Conservation (phyloP, 257 asterid genomes). For the Petunia axillaris region DNA sequence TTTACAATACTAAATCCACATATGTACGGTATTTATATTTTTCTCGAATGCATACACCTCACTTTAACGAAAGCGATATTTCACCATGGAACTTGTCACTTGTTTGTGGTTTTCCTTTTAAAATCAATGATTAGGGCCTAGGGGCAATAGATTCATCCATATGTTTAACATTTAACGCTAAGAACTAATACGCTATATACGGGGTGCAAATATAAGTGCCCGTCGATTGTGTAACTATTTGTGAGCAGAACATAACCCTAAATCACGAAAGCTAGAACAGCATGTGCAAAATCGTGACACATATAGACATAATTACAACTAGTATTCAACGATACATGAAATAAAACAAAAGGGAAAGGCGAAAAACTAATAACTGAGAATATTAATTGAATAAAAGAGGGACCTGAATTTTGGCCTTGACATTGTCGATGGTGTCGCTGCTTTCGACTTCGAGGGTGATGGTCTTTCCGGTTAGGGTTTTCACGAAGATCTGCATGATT, state of each 20-base stretch:
- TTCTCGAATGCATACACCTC: too few species aligned
- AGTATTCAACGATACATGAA: background rate
- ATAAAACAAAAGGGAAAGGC: conserved; percentile 11
- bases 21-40: too few species aligned
- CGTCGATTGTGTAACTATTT: background rate
- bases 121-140: too few species aligned
- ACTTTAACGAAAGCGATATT: too few species aligned
- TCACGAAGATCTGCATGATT: conserved; percentile 87
- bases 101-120: too few species aligned
- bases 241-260: background rate
- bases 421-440: conserved; percentile 80
- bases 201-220: background rate
- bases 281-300: background rate
- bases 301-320: background rate
- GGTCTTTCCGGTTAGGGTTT: conserved; percentile 79
- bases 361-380: background rate
- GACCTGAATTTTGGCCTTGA: conserved; percentile 90
- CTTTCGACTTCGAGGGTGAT: conserved; percentile 83
- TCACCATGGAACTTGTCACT: too few species aligned
- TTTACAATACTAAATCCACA: too few species aligned
- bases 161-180: background rate
- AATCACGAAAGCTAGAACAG: background rate
- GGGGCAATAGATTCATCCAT: background rate
- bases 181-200: background rate
- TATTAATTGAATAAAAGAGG: background rate